Conservation (phyloP, 2,329 filamentous ascomycete species). For the Drechslera avenae region DNA sequence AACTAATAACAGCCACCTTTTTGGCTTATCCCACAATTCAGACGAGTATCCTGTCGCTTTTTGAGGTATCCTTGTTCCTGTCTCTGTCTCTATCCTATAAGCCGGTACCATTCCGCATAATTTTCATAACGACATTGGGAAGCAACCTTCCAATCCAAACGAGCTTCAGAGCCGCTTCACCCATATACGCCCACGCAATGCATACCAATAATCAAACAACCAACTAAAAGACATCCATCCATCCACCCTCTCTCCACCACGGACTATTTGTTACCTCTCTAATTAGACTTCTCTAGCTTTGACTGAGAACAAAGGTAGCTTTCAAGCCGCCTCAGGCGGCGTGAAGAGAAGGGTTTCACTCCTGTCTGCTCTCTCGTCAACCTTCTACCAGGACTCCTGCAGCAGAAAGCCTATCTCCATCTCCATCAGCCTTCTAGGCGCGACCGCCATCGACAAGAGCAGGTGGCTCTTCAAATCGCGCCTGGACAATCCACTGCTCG, state of each 20-base stretch:
- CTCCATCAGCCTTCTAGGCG: slow-evolving; percentile 9
- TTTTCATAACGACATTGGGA: neutral
- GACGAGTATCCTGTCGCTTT: no score
- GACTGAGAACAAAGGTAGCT: no score
- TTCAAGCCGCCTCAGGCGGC: no score
- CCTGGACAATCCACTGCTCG: slow-evolving; percentile 79
- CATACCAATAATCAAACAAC: slow-evolving; percentile 6
- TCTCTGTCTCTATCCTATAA: no score
- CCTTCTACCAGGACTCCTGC: neutral
- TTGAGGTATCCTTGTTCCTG: no score
- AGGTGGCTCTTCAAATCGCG: slow-evolving; percentile 52
- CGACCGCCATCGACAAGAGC: neutral
- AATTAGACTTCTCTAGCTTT: no score
- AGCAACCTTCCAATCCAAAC: neutral
- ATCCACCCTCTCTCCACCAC: no score
- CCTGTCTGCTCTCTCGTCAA: no score
- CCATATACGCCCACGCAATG: slow-evolving; percentile 30
- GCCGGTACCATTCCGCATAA: neutral
- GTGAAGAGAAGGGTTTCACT: no score
- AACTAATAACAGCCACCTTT: no score
- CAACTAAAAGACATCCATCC: no score
- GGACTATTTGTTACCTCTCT: neutral
- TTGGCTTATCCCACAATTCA: no score
- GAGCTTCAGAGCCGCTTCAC: neutral
- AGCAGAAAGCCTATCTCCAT: neutral